Conservation (phyloP, 768 basidiomycete genomes). For the Cyclocybe aegerita region DNA sequence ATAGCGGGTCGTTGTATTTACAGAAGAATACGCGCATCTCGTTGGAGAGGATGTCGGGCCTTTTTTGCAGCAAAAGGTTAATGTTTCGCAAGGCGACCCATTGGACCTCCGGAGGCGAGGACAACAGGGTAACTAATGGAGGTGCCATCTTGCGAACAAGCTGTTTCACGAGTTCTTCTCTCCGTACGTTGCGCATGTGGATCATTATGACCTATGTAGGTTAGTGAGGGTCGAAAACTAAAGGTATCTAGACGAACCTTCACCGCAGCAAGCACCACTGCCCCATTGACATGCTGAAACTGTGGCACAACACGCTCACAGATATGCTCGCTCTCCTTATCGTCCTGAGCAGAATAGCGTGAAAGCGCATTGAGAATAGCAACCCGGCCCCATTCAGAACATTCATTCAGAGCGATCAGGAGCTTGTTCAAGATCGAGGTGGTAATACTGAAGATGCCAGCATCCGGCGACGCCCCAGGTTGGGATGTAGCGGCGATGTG, state of each 20-base stretch:
- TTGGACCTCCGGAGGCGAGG: constrained; percentile 96
- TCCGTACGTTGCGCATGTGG: constrained; percentile 79
- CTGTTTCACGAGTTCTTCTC: constrained; percentile 83
- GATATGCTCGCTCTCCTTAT: constrained; percentile 97
- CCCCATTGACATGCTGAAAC: constrained; percentile 96
- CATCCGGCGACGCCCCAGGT: constrained; percentile 55
- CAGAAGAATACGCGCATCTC: constrained; percentile 99
- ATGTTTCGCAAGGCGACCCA: constrained; percentile 98
- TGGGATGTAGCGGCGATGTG: constrained; percentile 67
- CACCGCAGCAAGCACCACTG: constrained; percentile 94
- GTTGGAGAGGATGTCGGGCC: constrained; percentile 84
- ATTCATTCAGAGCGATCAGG: constrained; percentile 94
- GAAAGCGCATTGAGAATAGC: constrained; percentile 87
- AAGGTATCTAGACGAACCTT: constrained; percentile 53
- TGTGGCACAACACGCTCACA: constrained; percentile 98
- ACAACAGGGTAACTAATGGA: constrained; percentile 91
- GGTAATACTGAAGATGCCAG: constrained; percentile 82
- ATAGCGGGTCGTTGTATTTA: constrained; percentile 99
- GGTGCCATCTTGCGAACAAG: constrained; percentile 97
- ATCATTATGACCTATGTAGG: constrained; percentile 89
- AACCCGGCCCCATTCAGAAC: constrained; percentile 98
- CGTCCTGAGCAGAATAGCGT: constrained; percentile 80
- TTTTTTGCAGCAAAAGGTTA: constrained; percentile 93
- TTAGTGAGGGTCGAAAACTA: neutral
- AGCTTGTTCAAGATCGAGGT: constrained; percentile 81